Percentiles rank a stretch among this genome's conserved stretches.
phyloP scores from a whole-genome alignment of 441 rosid species.

The Gossypium trilobum region DNA sequence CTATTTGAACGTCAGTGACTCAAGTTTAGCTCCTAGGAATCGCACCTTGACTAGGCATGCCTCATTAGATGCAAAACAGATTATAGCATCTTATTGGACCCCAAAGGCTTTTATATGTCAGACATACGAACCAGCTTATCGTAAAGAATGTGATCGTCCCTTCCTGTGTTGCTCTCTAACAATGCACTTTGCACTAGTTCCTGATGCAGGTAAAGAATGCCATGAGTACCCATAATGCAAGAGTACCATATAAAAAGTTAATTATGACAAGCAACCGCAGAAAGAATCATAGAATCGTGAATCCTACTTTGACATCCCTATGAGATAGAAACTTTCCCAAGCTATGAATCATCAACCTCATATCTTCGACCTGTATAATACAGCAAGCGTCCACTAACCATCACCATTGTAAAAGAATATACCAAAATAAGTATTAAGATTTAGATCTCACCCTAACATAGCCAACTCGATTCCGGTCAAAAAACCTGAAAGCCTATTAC shows the following conservation, averaged over 20 bases:
- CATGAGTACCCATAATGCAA: not conserved
- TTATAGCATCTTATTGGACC: not conserved
- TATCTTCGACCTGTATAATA: conserved; percentile 74
- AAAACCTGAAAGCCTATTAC: conserved; percentile 84
- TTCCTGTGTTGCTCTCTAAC: conserved; percentile 84
- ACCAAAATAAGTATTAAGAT: not conserved
- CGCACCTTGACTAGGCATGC: not conserved
- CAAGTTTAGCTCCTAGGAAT: not conserved
- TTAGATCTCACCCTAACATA: conserved; percentile 53
- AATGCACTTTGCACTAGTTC: conserved; percentile 88
- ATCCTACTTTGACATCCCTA: conserved; percentile 79
- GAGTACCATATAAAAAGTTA: not conserved
- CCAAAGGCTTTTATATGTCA: conserved; percentile 22
- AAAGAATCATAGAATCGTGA: not conserved
- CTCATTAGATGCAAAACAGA: not conserved
- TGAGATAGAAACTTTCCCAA: conserved; percentile 77
- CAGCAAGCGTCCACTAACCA: not conserved
- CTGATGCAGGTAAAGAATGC: conserved; percentile 30
- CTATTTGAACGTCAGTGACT: not conserved
- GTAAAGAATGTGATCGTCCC: conserved; percentile 84
- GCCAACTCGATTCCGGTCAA: conserved; percentile 82
- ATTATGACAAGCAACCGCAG: not conserved
- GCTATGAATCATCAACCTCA: conserved; percentile 77
- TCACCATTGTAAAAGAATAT: not conserved
- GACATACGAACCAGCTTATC: conserved; percentile 60